Evolutionary conservation across 164 flowering plant species (phyloP).

Genomic region (Saururus chinensis): DNA sequence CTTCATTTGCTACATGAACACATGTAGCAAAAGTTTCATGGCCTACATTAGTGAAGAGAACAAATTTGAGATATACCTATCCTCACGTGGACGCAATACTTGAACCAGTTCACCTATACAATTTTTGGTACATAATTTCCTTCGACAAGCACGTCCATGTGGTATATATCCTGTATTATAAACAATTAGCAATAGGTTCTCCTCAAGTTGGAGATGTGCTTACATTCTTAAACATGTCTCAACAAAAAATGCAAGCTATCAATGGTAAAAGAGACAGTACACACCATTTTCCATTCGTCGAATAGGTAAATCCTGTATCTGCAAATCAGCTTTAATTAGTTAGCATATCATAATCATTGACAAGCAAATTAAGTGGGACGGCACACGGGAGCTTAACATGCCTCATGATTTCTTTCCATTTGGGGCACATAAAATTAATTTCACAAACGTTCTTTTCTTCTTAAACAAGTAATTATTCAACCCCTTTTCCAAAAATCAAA

Average conservation of each 20-base stretch:
- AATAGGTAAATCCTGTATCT: constrained; percentile 26
- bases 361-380: neutral
- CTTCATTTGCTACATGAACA: no score
- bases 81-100: constrained; percentile 21
- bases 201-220: neutral
- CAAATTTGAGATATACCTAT: constrained; percentile 23
- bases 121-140: constrained; percentile 13
- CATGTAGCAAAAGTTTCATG: neutral
- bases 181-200: neutral
- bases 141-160: constrained; percentile 6
- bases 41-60: constrained; percentile 1
- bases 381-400: no score
- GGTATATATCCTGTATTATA: constrained; percentile 20
- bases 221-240: neutral
- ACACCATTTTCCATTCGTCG: constrained; percentile 28
- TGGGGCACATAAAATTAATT: no score
- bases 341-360: neutral
- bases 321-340: neutral
- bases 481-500: no score
- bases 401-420: no score
- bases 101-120: constrained; percentile 45
- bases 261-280: neutral
- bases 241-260: neutral
- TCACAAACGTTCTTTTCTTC: no score
- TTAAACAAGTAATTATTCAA: no score